Percentiles rank a stretch among this genome's conserved stretches.
Evolutionary conservation across 1,139 yeast genomes (phyloP).

Genomic region (Maudiozyma humilis): DNA sequence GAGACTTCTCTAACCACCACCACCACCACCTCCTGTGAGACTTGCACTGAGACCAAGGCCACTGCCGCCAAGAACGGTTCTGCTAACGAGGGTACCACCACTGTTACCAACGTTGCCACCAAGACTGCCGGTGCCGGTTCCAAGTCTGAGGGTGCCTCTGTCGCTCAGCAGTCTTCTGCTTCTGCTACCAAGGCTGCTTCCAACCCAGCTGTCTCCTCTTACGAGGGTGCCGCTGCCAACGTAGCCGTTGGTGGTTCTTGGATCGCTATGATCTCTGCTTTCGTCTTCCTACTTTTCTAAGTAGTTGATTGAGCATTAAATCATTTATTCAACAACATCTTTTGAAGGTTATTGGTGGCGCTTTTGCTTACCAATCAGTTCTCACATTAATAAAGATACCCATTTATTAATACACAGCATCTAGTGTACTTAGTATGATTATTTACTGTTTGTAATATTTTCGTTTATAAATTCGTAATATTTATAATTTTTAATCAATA

Average conservation of each 20-base stretch:
- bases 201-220: slow-evolving; percentile 3
- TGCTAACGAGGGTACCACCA: background rate
- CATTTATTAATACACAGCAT: slow-evolving; percentile 4
- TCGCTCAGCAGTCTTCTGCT: too few species aligned
- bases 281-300: slow-evolving; percentile 6
- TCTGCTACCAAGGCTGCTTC: slow-evolving; percentile 3
- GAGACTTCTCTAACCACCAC: slow-evolving; percentile 3
- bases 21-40: slow-evolving; percentile 4
- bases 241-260: slow-evolving; percentile 6
- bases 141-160: background rate
- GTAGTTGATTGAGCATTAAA: background rate
- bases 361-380: slow-evolving; percentile 3
- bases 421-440: background rate
- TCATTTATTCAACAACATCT: slow-evolving; percentile 4
- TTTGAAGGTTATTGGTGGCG: slow-evolving; percentile 7
- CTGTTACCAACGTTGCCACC: slow-evolving; percentile 1
- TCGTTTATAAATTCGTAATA: slow-evolving; percentile 7
- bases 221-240: slow-evolving; percentile 6
- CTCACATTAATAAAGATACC: slow-evolving; percentile 6
- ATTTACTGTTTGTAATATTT: slow-evolving; percentile 6
- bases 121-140: background rate
- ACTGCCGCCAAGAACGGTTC: background rate
- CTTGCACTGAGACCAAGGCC: slow-evolving; percentile 1
- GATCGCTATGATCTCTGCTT: slow-evolving; percentile 8
- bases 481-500: slow-evolving; percentile 1